phyloP scores from a whole-genome alignment of 257 asterid species.

The Capsicum rhomboideum region DNA sequence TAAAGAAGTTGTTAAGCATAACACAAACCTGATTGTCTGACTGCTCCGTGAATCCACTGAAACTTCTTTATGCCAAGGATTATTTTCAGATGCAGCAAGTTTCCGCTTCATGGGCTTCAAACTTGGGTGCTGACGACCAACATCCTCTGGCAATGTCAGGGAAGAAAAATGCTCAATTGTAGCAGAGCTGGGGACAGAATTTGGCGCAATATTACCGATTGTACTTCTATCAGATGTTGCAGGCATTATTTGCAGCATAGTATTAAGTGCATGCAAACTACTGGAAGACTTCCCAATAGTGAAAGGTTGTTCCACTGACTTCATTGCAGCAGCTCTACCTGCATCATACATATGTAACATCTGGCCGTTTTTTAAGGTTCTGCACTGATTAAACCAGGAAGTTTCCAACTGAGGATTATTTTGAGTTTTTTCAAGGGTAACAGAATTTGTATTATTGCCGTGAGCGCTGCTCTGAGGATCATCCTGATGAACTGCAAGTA shows the following conservation, averaged over 20 bases:
- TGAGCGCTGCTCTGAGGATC: conserved; percentile 17
- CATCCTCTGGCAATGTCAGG: conserved; percentile 15
- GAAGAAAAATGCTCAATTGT: conserved; percentile 32
- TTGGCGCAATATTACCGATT: conserved; percentile 18
- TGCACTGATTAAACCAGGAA: conserved; percentile 71
- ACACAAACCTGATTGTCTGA: conserved; percentile 44
- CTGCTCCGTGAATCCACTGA: conserved; percentile 24
- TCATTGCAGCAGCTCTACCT: conserved; percentile 17
- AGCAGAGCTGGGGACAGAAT: conserved; percentile 21
- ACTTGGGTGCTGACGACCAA: conserved; percentile 23
- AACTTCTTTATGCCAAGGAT: conserved; percentile 64
- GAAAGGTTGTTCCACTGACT: conserved; percentile 32
- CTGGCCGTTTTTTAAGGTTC: conserved; percentile 51
- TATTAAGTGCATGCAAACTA: conserved; percentile 25
- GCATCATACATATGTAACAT: conserved; percentile 34
- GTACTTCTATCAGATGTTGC: conserved; percentile 27
- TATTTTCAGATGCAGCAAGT: conserved; percentile 35
- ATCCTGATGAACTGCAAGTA: conserved; percentile 19
- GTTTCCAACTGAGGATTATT: conserved; percentile 74
- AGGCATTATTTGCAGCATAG: conserved; percentile 31
- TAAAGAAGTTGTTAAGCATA: background rate
- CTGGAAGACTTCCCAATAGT: conserved; percentile 31
- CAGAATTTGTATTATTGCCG: conserved; percentile 9
- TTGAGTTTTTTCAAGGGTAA: conserved; percentile 24
- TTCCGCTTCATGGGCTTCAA: conserved; percentile 48